Base-by-base conservation (phyloP, 805 yeast species). In the Priceomyces carsonii region DNA sequence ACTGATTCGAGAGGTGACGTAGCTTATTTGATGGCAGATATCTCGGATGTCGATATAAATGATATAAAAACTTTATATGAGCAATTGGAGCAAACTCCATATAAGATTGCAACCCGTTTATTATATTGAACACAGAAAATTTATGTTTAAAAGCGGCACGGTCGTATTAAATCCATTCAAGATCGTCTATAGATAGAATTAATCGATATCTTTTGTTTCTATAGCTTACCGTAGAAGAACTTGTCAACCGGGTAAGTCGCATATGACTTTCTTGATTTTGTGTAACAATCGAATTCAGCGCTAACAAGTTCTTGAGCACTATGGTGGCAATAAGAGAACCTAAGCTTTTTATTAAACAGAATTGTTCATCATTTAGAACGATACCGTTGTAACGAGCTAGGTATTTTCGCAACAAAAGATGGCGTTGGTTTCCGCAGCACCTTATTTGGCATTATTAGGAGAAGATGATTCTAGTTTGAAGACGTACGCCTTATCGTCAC, bases 11-110 rank as follows among this genome's bases (percentile, higher is more conserved):
- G 85, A 59, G 96, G 96, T 47, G 95, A 87, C 40, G 83, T 93
- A 56, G 99, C 99, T 40, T 93, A 93, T 69, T 76, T 93, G 64
- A 90, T 93, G 95, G 97, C 98, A 25, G 99, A 93, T 67, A 87
- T 93, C 54, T 77, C 93, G 26, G 85, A 85, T 47, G 97, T 91
- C 35, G 77, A 82, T 50, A 70, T 73, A 42, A 79, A 80, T 45
- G 96, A 89, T 58, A 88, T 93, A 67, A 88, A 85, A 66, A 69
- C 79, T 17, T 76, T 93, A 47, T 82, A 90, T 63, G 85, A 85
- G 56, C 84, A 85, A 61, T 78, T 93, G 53, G 95, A 85, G 64
- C 77, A 79, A 57, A 91, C 98, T 30, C 89, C 91, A 27, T 88
- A 82, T 77, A 88, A 85, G 66, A 85, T 93, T 54, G 81, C 85